Evolutionary conservation across 169 alveolate species (phyloP), one percentile per base, ranked within the genome.

Genomic region (Amoebophrya sp.): DNA sequence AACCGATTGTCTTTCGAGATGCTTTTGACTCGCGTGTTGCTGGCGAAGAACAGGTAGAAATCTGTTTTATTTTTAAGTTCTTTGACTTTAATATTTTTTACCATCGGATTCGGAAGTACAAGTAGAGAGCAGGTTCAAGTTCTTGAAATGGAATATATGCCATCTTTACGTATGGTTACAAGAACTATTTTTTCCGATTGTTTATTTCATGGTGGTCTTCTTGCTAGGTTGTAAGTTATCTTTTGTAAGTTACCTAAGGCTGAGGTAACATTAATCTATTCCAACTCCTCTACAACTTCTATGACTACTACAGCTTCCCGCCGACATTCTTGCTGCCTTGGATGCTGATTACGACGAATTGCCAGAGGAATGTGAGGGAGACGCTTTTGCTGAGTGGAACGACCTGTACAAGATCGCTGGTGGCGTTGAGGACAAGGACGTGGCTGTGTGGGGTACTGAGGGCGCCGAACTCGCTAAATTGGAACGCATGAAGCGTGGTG

Each of bases 251-350:
- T n/a, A n/a, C n/a, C n/a, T n/a, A n/a, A n/a, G n/a, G n/a, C n/a
- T n/a, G n/a, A n/a, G n/a, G n/a, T n/a, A n/a, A n/a, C n/a, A n/a
- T n/a, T n/a, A n/a, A n/a, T n/a, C n/a, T n/a, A n/a, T n/a, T n/a
- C n/a, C n/a, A n/a, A n/a, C n/a, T n/a, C n/a, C n/a, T n/a, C n/a
- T n/a, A n/a, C n/a, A n/a, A n/a, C n/a, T n/a, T n/a, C n/a, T n/a
- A n/a, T n/a, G n/a, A n/a, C n/a, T n/a, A n/a, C n/a, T 18, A 12
- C 83, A 65, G 83, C 83, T 65, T 65, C 83, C 83, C 33, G 83
- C 83, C 36, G 83, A 65, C 83, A 36, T 65, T 10, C 83, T 65
- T 6, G 83, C 2, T 6, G 83, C 83, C n/a, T 36, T 65, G 36
- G 83, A 65, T 6, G 26, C 2, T 29, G 33, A 6, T 36, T 65